Evolutionary conservation across 768 basidiomycete species (phyloP), one percentile per base, ranked within the genome.

Genomic region (Chiua virens): DNA sequence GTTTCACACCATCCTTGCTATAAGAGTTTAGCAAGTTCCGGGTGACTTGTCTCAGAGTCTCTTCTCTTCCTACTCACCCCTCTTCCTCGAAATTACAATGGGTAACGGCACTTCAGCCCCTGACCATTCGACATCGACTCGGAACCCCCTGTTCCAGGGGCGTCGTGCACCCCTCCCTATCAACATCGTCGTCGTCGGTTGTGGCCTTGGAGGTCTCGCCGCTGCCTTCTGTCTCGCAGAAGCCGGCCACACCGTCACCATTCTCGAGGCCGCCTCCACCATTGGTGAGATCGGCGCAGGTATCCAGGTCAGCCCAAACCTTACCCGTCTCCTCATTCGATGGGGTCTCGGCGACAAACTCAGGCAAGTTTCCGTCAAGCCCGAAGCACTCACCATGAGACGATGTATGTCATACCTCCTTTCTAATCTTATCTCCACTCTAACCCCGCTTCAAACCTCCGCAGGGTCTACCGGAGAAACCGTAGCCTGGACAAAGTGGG

Each of bases 281-380:
- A 64, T 78, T 14, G 55, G 76, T 1, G 78, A 79, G 49, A 71
- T 78, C 7, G 79, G 80, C 3, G 80, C 80, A 4, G 80, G 80
- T 11, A 80, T 82, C 32, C 80, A 80, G 58, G 59, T 78, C 46
- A 53, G 56, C 23, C 67, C 70, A 18, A 79, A 80, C 55, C 38
- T 79, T 15, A 71, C 68, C 18, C 66, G 75, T n/a, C 69, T 80
- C 10, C 65, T 82, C 45, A 67, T 75, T 32, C 69, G 77, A 1
- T 82, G 80, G 79, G 80, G 80, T 17, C 69, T 81, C 6, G 71
- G 65, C 0, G 68, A 75, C 1, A 65, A 71, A 25, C 63, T 82
- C 8, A 61, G 71, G 6, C 56, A 69, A 42, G 38, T 73, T 3
- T 65, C 64, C 0, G 75, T 79, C 22, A 59, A 67, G 34, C 79